Base-by-base conservation (phyloP, 345 rosid genomes). In the Tarenaya hassleriana region DNA sequence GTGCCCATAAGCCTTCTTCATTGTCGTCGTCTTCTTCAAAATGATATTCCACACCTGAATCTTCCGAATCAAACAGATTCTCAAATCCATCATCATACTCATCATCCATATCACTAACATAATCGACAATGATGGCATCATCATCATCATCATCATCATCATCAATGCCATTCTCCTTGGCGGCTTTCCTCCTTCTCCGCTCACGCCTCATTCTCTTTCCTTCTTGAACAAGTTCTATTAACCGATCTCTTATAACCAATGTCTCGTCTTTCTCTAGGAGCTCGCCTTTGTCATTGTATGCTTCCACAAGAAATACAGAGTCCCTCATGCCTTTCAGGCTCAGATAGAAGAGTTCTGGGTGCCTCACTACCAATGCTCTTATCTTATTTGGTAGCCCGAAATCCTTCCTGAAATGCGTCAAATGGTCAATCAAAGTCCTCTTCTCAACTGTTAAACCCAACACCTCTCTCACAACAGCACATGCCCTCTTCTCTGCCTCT, bases 331-430 rank as follows among this genome's bases (percentile, higher is more conserved):
- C 94, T 68, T 90, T 90, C 68, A 82, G 35, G 52, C 95, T 86
- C 32, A 83, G 78, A 21, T 89, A 90, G 70, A 90, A 86, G 42
- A 90, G 52, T 59, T 86, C 95, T 1, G 94, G 95, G 61, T 86
- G 97, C 58, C 97, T 78, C 49, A 77, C 59, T 24, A 86, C 62
- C 91, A 90, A 64, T 0, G 73, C 75, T 73, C 90, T 76, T 73
- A 83, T 46, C 75, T 83, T 78, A 50, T 86, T 86, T 8, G 95
- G 70, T 1, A 90, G 73, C 15, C 73, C 72, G 37, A 83, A 83
- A 44, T 90, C 97, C 34, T 83, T 82, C 73, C 97, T 75, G 65
- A 90, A 86, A 69, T 83, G 95, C 11, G 95, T 83, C 73, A 90
- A 66, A 60, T 90, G 94, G 43, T 90, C 97, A 11, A 86, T 65